Conservation (phyloP, 2,329 filamentous ascomycete genomes). For the Fusarium sp. region DNA sequence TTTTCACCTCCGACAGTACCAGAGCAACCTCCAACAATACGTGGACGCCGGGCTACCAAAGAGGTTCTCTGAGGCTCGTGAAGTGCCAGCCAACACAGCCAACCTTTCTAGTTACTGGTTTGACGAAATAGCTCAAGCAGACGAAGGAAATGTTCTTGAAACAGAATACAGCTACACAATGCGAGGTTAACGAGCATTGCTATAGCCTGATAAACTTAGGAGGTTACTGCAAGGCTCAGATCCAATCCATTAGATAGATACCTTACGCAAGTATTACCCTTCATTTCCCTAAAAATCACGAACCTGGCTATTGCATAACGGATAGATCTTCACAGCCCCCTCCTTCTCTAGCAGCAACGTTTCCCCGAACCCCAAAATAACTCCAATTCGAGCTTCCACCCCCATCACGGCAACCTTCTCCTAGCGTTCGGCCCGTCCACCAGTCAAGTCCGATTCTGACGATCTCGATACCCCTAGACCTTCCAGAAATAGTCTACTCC, state of each 20-base stretch:
- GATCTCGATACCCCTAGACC: background rate
- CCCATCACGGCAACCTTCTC: background rate
- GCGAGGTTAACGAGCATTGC: background rate
- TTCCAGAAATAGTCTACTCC: background rate
- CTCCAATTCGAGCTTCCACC: background rate
- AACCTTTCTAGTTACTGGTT: background rate
- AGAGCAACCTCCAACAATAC: background rate
- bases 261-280: background rate
- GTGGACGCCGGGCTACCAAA: background rate
- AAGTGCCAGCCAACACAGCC: background rate
- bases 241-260: background rate
- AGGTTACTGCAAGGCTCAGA: background rate
- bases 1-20: background rate
- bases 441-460: background rate
- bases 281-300: too few species aligned
- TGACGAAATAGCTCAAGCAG: background rate
- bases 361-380: background rate
- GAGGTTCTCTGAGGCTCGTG: background rate
- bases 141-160: background rate
- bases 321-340: background rate
- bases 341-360: background rate
- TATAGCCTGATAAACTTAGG: background rate
- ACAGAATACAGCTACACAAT: background rate
- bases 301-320: background rate
- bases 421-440: conserved; percentile 4